Base-by-base conservation (phyloP, 2,329 filamentous ascomycete species). In the Cladosporium sp. region DNA sequence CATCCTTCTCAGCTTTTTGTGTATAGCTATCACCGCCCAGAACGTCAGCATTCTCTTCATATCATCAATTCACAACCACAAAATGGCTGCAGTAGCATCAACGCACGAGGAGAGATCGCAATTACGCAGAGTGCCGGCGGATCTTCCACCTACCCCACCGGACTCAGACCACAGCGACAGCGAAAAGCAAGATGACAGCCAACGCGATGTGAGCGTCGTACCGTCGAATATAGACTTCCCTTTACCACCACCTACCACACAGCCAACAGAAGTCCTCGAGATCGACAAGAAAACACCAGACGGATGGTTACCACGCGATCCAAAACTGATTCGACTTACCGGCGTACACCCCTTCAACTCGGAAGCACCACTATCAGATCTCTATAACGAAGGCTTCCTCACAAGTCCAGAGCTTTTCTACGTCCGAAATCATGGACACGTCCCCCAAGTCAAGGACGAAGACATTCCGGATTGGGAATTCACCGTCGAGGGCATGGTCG, bases 341-440 rank as follows among this genome's bases (percentile, higher is more conserved):
- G 93, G 93, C 28, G 85, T 91, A 6, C 93, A 97, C 77, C 93
- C 93, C 0, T 96, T 96, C 82, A 97, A 97, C 72, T 89, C 91
- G 58, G 93, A 97, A 78, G 86, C 93, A 11, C 93, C 93, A 0
- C 80, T 97, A 10, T 91, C 87, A 64, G 87, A 88, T 18, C 81
- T 97, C 0, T 97, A 88, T 77, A 85, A 94, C 66, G 83, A 88
- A 80, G 92, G 93, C 0, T 97, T 97, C 74, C 81, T 97, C 44
- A 97, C 93, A 0, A 91, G 89, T 46, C 90, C 92, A 14, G 90
- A 96, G 71, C 82, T 97, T 1, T 95, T 96, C 79, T 97, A 96
- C 76, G 93, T 97, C 10, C 84, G 93, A 40, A 97, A 97, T 73
- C 93, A 97, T 80, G 93, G 93, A 16, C 81, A 88, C 0, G 93